Percentiles rank a stretch among this genome's conserved stretches.
phyloP scores from a whole-genome alignment of 1,139 yeast species.

The Geotrichum candidum region DNA sequence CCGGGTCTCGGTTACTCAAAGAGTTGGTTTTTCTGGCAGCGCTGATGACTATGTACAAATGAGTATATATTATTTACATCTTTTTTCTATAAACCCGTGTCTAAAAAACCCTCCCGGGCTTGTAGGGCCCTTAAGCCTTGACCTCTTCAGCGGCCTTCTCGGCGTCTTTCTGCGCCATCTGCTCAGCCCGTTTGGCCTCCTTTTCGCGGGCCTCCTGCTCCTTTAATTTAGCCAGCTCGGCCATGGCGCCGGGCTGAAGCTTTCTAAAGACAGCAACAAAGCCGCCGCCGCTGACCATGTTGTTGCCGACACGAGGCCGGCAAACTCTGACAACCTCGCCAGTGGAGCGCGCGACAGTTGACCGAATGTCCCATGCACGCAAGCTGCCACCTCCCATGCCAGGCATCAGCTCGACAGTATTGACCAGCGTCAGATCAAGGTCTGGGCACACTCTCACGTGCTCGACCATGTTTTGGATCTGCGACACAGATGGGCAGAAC shows the following conservation, averaged over 20 bases:
- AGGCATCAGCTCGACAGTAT: conserved; percentile 40
- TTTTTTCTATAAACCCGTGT: not conserved
- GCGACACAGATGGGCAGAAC: conserved; percentile 45
- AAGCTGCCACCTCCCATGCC: conserved; percentile 44
- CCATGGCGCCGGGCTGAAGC: conserved; percentile 11
- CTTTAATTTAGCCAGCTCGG: conserved; percentile 6
- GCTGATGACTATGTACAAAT: too few species aligned
- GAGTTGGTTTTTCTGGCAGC: too few species aligned
- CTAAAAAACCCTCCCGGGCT: not conserved
- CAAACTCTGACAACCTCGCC: conserved; percentile 41
- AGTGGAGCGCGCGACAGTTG: conserved; percentile 36
- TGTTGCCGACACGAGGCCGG: conserved; percentile 44
- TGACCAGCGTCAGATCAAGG: conserved; percentile 35
- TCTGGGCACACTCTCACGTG: conserved; percentile 34
- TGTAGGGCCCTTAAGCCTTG: not conserved
- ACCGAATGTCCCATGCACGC: conserved; percentile 32
- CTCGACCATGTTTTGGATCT: conserved; percentile 32
- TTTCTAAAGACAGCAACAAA: conserved; percentile 39
- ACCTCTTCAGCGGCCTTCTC: not conserved
- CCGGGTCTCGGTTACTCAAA: too few species aligned
- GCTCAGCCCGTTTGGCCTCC: not conserved
- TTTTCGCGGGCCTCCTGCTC: not conserved
- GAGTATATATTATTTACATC: not conserved
- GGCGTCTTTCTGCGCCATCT: not conserved
- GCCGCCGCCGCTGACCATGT: conserved; percentile 43